Conservation (phyloP, 148 eudicot genomes). For the Diospyros kaki region DNA sequence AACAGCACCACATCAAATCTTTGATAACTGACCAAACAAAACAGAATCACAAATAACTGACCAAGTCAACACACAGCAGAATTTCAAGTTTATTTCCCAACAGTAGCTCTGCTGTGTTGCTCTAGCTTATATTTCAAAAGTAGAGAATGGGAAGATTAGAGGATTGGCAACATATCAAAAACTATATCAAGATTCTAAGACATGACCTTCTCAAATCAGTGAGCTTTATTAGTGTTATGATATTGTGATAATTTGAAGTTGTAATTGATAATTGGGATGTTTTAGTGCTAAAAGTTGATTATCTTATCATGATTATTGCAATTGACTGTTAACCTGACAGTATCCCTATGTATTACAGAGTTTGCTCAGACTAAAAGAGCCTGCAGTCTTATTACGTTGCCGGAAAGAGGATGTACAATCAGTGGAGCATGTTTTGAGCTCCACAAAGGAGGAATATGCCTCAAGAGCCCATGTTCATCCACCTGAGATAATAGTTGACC, state of each 20-base stretch:
- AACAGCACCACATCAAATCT: too few species aligned
- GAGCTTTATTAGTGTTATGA: not conserved
- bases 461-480: conserved; percentile 56
- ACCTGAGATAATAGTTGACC: conserved; percentile 76
- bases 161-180: not conserved
- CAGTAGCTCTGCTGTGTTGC: not conserved
- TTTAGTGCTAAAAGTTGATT: not conserved
- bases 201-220: not conserved
- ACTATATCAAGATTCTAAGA: not conserved
- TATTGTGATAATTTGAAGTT: not conserved
- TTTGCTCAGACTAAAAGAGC: conserved; percentile 91
- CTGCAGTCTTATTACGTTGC: conserved; percentile 83
- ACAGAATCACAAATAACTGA: too few species aligned
- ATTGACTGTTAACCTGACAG: not conserved
- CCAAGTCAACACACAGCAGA: too few species aligned
- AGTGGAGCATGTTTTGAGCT: conserved; percentile 56
- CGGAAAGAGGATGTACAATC: conserved; percentile 54
- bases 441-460: conserved; percentile 76
- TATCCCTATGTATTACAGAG: conserved; percentile 42
- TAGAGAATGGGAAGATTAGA: not conserved
- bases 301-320: not conserved
- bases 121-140: not conserved
- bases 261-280: not conserved
- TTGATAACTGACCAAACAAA: too few species aligned
- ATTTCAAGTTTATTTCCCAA: too few species aligned